phyloP scores from a whole-genome alignment of 108 stramenopile species.

The Cyclotella baltica region DNA sequence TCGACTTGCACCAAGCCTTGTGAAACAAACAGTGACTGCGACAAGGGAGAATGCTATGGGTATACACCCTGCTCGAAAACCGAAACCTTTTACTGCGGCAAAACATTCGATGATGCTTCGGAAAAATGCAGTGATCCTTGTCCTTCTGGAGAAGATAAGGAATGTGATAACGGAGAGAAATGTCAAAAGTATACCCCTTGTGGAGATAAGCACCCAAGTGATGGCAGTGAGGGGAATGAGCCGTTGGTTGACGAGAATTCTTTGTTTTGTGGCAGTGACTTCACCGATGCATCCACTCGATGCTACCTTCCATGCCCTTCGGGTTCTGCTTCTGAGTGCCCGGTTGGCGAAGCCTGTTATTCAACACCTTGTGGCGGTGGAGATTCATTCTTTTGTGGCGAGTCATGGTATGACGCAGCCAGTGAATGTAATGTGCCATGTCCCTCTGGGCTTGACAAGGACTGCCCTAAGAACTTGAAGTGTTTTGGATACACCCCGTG shows the following conservation, averaged over 20 bases:
- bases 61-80: conserved; percentile 57
- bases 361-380: conserved; percentile 46
- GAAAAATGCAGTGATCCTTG: conserved; percentile 45
- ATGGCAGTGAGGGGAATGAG: not conserved
- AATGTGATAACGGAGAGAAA: conserved; percentile 40
- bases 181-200: conserved; percentile 58
- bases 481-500: conserved; percentile 58
- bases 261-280: conserved; percentile 48
- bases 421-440: conserved; percentile 53
- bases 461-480: conserved; percentile 45
- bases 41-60: conserved; percentile 38
- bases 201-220: conserved; percentile 21
- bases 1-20: conserved; percentile 45
- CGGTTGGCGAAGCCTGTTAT: conserved; percentile 55
- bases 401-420: conserved; percentile 54
- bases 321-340: conserved; percentile 52
- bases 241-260: conserved; percentile 31
- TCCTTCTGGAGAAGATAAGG: conserved; percentile 41
- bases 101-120: conserved; percentile 51
- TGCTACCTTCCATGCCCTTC: conserved; percentile 54
- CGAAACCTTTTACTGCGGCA: conserved; percentile 56
- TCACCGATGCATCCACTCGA: conserved; percentile 48
- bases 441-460: conserved; percentile 49
- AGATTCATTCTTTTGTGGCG: conserved; percentile 55
- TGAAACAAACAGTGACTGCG: conserved; percentile 40